phyloP scores from a whole-genome alignment of 345 rosid species.

The Camelina sativa region DNA sequence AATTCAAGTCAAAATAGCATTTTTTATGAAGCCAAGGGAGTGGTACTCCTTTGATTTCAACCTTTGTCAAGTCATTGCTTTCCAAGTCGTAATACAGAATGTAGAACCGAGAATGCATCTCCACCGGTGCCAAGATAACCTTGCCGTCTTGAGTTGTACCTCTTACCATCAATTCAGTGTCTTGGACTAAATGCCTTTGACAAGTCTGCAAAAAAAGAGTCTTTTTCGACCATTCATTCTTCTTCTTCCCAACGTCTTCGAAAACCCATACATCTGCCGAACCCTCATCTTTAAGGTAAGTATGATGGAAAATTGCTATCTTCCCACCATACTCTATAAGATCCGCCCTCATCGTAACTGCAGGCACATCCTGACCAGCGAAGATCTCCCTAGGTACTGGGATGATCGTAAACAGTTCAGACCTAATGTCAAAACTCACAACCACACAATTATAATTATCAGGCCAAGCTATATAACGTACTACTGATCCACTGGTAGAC shows the following conservation, averaged over 20 bases:
- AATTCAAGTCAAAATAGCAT: conserved; percentile 17
- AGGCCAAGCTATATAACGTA: no score
- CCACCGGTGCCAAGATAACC: conserved; percentile 18
- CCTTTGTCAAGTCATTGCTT: conserved; percentile 15
- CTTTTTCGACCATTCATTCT: background rate
- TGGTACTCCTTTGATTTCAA: conserved; percentile 31
- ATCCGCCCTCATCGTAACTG: no score
- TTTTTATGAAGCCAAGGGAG: conserved; percentile 1
- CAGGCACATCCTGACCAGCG: no score
- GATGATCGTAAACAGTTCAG: no score
- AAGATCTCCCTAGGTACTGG: no score
- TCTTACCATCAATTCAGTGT: background rate
- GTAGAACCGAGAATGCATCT: conserved; percentile 8
- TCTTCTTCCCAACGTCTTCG: background rate
- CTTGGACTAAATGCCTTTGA: conserved; percentile 24
- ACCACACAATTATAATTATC: no score
- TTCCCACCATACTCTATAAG: no score
- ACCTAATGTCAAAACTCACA: no score
- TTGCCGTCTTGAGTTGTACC: conserved; percentile 21
- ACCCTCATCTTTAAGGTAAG: no score
- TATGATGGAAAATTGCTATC: no score
- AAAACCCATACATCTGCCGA: no score
- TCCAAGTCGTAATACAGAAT: conserved; percentile 16
- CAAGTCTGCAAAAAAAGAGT: conserved; percentile 12
- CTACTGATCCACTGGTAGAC: no score